Evolutionary conservation across 805 yeast species (phyloP), one percentile per base, ranked within the genome.

Genomic region (Aciculoconidium aculeatum): DNA sequence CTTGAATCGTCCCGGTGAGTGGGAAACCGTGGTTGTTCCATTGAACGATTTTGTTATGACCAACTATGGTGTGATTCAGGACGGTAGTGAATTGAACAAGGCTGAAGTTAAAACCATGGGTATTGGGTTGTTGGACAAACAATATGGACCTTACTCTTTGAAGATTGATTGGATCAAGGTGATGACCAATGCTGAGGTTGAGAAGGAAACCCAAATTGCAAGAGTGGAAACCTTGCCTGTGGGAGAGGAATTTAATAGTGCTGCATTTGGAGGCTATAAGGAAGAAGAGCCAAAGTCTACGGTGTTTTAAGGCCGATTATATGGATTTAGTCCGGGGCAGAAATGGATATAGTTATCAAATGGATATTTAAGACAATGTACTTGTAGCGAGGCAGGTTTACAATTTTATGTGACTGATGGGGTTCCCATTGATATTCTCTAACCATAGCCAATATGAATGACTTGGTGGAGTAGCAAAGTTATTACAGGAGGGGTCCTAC

Each of bases 21-120:
- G 94, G 94, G 92, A 85, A 49, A 80, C 86, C 2, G 86, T 84
- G 9, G 72, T 79, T 16, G 76, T 85, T 18, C 86, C 92, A 25
- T 60, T 85, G 28, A 71, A 75, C 40, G 87, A 80, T 47, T 83
- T 85, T 54, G 87, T 85, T 29, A 66, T 84, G 55, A 85, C 94
- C 13, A 83, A 82, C 51, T 76, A 82, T 67, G 95, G 95, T n/a
- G 67, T 61, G 3, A 65, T 65, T 29, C 69, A 64, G 46, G 68
- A 63, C 35, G 68, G 67, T n/a, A 51, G 59, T 32, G 68, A 61
- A 39, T 60, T 84, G 51, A 80, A 83, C 49, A 74, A 71, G 43
- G 63, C 72, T 12, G 72, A 73, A 39, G 73, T 84, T 29, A 75
- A 77, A 44, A 78, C 88, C 4, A 61, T 84, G 11, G 95, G 95